Evolutionary conservation across 331 rosid species (phyloP).

Genomic region (Phaseolus coccineus): DNA sequence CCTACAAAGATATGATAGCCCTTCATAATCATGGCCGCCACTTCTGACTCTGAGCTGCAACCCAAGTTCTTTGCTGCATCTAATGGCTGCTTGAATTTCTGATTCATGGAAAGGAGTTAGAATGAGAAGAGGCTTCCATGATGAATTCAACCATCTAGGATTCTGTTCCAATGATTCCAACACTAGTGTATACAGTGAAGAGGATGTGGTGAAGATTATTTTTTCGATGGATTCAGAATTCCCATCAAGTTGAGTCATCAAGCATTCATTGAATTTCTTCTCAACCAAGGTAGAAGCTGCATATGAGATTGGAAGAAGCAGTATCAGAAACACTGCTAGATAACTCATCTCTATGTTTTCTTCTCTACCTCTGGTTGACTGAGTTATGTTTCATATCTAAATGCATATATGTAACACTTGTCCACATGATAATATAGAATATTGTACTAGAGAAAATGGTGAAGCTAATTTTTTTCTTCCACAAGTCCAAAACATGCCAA

Average conservation of each 20-base stretch:
- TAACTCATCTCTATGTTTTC: slow-evolving; percentile 18
- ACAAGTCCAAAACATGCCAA: not conserved
- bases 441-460: not conserved
- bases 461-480: not conserved
- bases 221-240: slow-evolving; percentile 34
- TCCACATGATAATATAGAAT: not conserved
- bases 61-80: slow-evolving; percentile 47
- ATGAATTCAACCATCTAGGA: slow-evolving; percentile 51
- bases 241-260: slow-evolving; percentile 3
- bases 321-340: slow-evolving; percentile 31
- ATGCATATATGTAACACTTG: not conserved
- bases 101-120: slow-evolving; percentile 43
- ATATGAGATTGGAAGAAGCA: slow-evolving; percentile 36
- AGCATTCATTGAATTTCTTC: slow-evolving; percentile 38
- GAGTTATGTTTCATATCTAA: not conserved
- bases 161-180: slow-evolving; percentile 45
- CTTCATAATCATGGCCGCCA: slow-evolving; percentile 58
- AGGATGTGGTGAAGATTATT: slow-evolving; percentile 32
- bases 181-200: slow-evolving; percentile 8
- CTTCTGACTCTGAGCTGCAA: slow-evolving; percentile 61
- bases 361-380: slow-evolving; percentile 17
- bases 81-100: slow-evolving; percentile 42
- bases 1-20: slow-evolving; percentile 52
- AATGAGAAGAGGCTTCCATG: slow-evolving; percentile 46
- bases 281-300: slow-evolving; percentile 37